A percentile compares a stretch with the other conserved stretches of the same genome.
Conservation (phyloP, 2,329 filamentous ascomycete species). For the Nannizziopsis arthrosporioides region DNA sequence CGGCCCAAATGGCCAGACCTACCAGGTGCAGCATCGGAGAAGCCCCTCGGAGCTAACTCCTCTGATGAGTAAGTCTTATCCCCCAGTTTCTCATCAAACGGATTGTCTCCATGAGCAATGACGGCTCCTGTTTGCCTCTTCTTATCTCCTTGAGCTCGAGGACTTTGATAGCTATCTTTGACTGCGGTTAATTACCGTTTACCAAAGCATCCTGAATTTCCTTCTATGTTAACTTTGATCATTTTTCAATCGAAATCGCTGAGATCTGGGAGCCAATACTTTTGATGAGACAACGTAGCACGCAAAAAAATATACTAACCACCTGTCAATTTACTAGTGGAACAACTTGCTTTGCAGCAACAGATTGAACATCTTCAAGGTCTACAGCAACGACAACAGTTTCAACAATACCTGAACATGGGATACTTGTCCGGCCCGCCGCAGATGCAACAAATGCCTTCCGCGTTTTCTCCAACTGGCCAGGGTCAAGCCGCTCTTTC, state of each 20-base stretch:
- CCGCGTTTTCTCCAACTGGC: conserved; percentile 55
- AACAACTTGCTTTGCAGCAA: conserved; percentile 87
- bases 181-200: no score
- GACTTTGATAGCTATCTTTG: no score
- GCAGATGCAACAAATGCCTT: conserved; percentile 56
- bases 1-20: no score
- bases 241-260: no score
- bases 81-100: neutral
- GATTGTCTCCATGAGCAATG: neutral
- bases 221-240: no score
- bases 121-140: no score
- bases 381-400: conserved; percentile 83
- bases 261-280: no score
- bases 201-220: no score
- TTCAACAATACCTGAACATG: conserved; percentile 97
- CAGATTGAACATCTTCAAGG: conserved; percentile 81
- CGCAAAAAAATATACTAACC: neutral
- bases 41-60: conserved; percentile 90
- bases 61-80: conserved; percentile 75
- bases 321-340: conserved; percentile 54
- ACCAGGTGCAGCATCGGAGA: conserved; percentile 51
- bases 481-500: conserved; percentile 59
- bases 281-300: no score
- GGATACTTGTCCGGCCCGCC: conserved; percentile 62
- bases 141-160: no score